Evolutionary conservation across 208 protist genomes (phyloP), one percentile per base, ranked within the genome.

Genomic region (Blastocrithidia nonstop): DNA sequence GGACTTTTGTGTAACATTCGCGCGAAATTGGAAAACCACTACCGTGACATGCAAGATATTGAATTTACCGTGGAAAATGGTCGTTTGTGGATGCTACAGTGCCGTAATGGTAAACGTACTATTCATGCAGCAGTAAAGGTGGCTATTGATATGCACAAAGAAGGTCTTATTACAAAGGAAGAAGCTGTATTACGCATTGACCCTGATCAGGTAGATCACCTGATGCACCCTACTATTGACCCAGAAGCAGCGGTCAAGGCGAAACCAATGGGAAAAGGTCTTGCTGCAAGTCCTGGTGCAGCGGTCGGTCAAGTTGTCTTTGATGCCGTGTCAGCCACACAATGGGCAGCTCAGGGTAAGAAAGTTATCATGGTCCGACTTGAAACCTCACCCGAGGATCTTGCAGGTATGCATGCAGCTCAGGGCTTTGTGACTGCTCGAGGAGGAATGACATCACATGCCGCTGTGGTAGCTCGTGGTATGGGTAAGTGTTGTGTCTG

Each of bases 1-100:
- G 51, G 65, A 26, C 54, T 95, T 54, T 78, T 97, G 26, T 67
- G 77, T 38, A 61, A 84, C 22, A 84, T 89, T 39, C 73, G 66
- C 29, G 47, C 53, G 13, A 71, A 61, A 25, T 71, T 97, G 22
- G 93, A 97, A 63, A 17, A 58, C 26, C 78, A 96, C 71, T 97
- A 89, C 71, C 77, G 69, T 23, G 94, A 97, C 57, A 96, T 97
- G 84, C 86, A 94, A 66, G 94, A 97, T 54, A 83, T 97, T 50
- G 94, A 97, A 69, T 97, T 97, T 79, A 97, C 94, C 25, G 93
- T 97, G 27, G 76, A 97, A 54, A 61, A 89, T 38, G 72, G 83
- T 33, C 83, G 84, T 43, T 78, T 97, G 33, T 97, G 78, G 77
- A 85, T 97, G 71, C 75, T 97, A 26, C 94, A 97, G 68, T 90